These are phyloP conservation scores for Oryza glumipatula DNA, from an alignment of 176 grass and related monocot genomes.

Conservation along the genomic window DNA sequence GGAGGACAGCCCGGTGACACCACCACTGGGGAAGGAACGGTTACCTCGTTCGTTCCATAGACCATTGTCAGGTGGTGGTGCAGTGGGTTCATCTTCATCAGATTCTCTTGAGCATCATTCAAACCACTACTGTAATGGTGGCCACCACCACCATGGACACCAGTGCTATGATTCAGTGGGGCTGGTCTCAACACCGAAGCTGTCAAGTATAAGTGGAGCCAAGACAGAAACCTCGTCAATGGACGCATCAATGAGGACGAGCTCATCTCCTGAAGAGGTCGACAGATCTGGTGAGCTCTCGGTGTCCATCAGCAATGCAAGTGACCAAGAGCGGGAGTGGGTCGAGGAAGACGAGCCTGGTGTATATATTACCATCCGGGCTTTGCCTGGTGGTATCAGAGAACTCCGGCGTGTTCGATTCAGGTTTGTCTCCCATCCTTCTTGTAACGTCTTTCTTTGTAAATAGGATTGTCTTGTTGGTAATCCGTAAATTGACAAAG, in stretches of 20 bases:
- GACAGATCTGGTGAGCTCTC: conserved; percentile 79
- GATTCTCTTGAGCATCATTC: conserved; percentile 78
- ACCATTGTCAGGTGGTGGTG: conserved; percentile 52
- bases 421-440: conserved; percentile 54
- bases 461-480: not conserved
- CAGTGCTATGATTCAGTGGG: conserved; percentile 56
- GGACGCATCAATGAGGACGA: conserved; percentile 84
- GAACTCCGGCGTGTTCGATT: conserved; percentile 92
- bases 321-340: conserved; percentile 93
- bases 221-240: conserved; percentile 72
- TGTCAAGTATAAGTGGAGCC: conserved; percentile 89
- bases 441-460: not conserved
- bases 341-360: conserved; percentile 93
- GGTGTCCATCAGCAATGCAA: conserved; percentile 82
- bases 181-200: conserved; percentile 74
- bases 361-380: conserved; percentile 93
- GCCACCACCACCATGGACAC: conserved; percentile 48
- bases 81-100: conserved; percentile 77
- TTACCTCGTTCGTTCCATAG: conserved; percentile 61
- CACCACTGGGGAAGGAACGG: conserved; percentile 76
- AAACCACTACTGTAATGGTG: conserved; percentile 34
- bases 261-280: conserved; percentile 74
- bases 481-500: not conserved
- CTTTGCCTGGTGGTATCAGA: conserved; percentile 78
- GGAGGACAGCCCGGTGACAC: conserved; percentile 77